Base-by-base conservation (phyloP, 2,329 filamentous ascomycete species). In the Penicillium sp. region DNA sequence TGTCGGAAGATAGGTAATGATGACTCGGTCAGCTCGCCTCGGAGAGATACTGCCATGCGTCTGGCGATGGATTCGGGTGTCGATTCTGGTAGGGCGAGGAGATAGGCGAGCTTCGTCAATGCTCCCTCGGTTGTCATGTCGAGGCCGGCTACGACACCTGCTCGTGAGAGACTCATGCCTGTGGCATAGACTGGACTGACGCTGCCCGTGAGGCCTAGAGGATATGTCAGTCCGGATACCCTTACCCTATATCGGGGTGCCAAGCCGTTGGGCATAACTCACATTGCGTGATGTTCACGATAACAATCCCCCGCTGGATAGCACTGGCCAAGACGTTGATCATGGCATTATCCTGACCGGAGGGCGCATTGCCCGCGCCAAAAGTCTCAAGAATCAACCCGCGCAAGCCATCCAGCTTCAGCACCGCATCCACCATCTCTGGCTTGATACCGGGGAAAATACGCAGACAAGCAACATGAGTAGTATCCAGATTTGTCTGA, bases 251-350 rank as follows among this genome's bases (percentile, higher is more conserved):
- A 68, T 62, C 29, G 69, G 58, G 53, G 63, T 17, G 9, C n/a
- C 10, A 69, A 47, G 5, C 12, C 6, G 7, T 19, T 40, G 67
- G 66, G 53, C 64, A 71, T 46, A 68, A 71, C 59, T 84, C 78
- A 75, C 90, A 96, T 72, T 96, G 90, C 44, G 87, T 94, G 53
- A 96, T 84, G 64, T 94, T 95, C 57, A 95, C 87, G 52, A 96
- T 84, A 51, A 93, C 82, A 56, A 93, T 83, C 33, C 88, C 89
- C 51, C 88, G 80, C 63, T 83, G 75, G 35, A 95, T 87, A 21
- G 87, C 89, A 38, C 82, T 80, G 17, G 81, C 78, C 61, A 95
- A 82, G 43, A 91, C 86, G 48, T 82, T 82, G 15, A 85, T 89
- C 66, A 95, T 78, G 45, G 81, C 83, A 49, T 87, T 87, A 64